Evolutionary conservation across 352 stramenopile species (phyloP).

Genomic region (Phytophthora pluvialis): DNA sequence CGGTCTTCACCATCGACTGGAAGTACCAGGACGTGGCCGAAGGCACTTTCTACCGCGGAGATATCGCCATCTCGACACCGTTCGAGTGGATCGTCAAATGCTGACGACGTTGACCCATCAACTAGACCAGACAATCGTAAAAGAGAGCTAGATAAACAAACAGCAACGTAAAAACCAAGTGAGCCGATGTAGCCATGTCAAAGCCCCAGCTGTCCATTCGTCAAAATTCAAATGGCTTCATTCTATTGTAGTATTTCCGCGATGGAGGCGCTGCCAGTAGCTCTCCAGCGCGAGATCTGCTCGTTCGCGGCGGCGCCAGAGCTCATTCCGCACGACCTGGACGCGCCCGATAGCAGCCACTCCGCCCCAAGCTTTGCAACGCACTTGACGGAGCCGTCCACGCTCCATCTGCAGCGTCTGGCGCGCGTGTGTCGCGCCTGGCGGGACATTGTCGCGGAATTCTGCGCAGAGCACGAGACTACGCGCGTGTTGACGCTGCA

Average conservation of each 20-base stretch:
- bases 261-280: constrained; percentile 40
- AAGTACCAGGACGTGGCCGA: constrained; percentile 43
- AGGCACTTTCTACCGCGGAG: constrained; percentile 53
- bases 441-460: constrained; percentile 23
- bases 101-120: constrained; percentile 1
- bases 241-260: neutral
- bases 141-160: neutral
- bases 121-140: neutral
- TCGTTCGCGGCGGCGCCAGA: constrained; percentile 40
- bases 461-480: constrained; percentile 27
- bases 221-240: constrained; percentile 2
- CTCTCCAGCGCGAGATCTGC: constrained; percentile 46
- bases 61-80: constrained; percentile 36
- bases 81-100: constrained; percentile 41
- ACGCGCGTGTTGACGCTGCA: constrained; percentile 34
- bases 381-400: constrained; percentile 33
- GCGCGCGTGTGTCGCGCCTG: constrained; percentile 41
- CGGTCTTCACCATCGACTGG: constrained; percentile 48
- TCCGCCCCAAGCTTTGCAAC: constrained; percentile 36
- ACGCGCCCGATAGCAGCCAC: neutral
- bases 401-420: constrained; percentile 32
- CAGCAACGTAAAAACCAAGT: too few species aligned
- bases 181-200: constrained; percentile 5
- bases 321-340: constrained; percentile 38
- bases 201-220: neutral